A percentile compares a stretch with the other conserved stretches of the same genome.
Evolutionary conservation across 345 rosid genomes (phyloP).

Genomic region (Salix brachista): DNA sequence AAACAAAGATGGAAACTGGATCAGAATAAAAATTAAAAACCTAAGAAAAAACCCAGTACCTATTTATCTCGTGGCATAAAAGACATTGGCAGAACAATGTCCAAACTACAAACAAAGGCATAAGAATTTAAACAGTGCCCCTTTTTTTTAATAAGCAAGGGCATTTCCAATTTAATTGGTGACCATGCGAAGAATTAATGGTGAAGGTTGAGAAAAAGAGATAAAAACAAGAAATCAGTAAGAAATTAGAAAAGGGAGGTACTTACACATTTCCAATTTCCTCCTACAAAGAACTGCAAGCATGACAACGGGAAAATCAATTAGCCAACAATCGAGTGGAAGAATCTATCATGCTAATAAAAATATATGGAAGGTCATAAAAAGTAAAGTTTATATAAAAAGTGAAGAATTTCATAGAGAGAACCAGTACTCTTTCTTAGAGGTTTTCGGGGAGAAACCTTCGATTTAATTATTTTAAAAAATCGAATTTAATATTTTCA

Average conservation of each 20-base stretch:
- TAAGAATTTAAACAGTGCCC: not conserved
- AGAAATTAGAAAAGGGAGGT: not conserved
- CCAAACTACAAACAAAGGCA: not conserved
- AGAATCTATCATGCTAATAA: not conserved
- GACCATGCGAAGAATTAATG: not conserved
- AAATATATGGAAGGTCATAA: not conserved
- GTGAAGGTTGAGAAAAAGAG: not conserved
- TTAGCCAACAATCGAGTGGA: not conserved
- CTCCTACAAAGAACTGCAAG: constrained; percentile 99
- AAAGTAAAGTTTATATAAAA: too few species aligned
- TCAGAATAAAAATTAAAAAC: constrained; percentile 1
- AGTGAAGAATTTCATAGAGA: not conserved
- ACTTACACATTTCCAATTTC: constrained; percentile 99
- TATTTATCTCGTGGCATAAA: not conserved
- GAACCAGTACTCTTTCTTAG: not conserved
- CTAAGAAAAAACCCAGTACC: not conserved
- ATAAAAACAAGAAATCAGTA: not conserved
- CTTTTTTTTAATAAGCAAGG: not conserved
- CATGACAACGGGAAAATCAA: constrained; percentile 1
- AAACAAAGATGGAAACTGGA: constrained; percentile 3
- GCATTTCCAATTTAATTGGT: not conserved
- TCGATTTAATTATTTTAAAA: not conserved
- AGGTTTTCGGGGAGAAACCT: too few species aligned
- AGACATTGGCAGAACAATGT: not conserved
- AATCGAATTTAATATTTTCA: not conserved